Conservation (phyloP, 805 yeast species). For the Sungouiella thailandica region DNA sequence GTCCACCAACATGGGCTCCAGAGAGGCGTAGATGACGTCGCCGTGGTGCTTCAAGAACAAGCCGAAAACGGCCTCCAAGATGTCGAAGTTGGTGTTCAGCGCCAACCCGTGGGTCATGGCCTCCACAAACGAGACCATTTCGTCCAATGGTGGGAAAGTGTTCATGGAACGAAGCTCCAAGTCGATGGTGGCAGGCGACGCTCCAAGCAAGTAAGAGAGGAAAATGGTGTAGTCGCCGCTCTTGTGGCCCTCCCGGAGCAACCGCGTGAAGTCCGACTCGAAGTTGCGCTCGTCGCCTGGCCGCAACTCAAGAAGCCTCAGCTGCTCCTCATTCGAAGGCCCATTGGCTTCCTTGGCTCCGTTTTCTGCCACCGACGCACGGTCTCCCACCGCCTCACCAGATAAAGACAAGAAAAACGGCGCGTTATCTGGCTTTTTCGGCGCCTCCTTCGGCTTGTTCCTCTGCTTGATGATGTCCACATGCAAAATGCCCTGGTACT, state of each 20-base stretch:
- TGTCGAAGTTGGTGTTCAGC: slow-evolving; percentile 61
- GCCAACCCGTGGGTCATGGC: slow-evolving; percentile 60
- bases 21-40: slow-evolving; percentile 55
- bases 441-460: slow-evolving; percentile 85
- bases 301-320: slow-evolving; percentile 31
- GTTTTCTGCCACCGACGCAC: slow-evolving; percentile 49
- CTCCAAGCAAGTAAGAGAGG: slow-evolving; percentile 46
- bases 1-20: slow-evolving; percentile 34
- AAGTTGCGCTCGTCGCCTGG: slow-evolving; percentile 40
- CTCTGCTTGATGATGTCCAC: slow-evolving; percentile 80
- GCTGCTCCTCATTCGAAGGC: slow-evolving; percentile 16
- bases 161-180: slow-evolving; percentile 80
- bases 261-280: slow-evolving; percentile 69
- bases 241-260: slow-evolving; percentile 50
- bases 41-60: slow-evolving; percentile 76
- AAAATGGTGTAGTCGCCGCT: slow-evolving; percentile 43
- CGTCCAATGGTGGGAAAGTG: slow-evolving; percentile 59
- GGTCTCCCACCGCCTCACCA: slow-evolving; percentile 68
- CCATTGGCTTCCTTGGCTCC: slow-evolving; percentile 6
- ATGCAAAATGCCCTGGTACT: slow-evolving; percentile 72
- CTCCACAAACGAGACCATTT: slow-evolving; percentile 59
- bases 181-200: slow-evolving; percentile 78
- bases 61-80: slow-evolving; percentile 75
- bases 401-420: slow-evolving; percentile 73
- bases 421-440: slow-evolving; percentile 75